phyloP scores from a whole-genome alignment of 2,329 filamentous ascomycete species.

The Colletotrichum incanum region DNA sequence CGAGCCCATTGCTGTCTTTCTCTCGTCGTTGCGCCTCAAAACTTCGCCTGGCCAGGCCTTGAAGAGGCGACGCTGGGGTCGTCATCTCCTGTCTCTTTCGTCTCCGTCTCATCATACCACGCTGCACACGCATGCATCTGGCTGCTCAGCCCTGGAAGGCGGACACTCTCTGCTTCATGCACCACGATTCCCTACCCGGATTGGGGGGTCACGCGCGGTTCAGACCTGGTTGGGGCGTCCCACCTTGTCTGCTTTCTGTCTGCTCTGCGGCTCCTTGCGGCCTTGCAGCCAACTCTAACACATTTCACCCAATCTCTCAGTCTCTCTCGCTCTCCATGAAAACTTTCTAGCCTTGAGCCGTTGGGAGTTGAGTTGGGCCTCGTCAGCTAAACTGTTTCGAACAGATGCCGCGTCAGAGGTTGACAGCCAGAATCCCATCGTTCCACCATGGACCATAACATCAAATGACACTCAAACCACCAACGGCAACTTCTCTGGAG shows the following conservation, averaged over 20 bases:
- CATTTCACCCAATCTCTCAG: conserved; percentile 17
- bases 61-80: conserved; percentile 1
- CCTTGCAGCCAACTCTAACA: conserved; percentile 7
- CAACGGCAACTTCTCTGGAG: not conserved
- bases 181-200: conserved; percentile 22
- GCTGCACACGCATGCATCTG: conserved; percentile 8
- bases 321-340: conserved; percentile 11
- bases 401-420: conserved; percentile 35
- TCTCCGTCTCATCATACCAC: conserved; percentile 22
- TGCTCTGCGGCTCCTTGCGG: conserved; percentile 32
- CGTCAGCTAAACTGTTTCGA: conserved; percentile 29
- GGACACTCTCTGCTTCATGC: conserved; percentile 34
- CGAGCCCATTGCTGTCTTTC: not conserved
- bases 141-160: conserved; percentile 31
- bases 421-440: conserved; percentile 17
- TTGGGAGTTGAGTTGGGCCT: conserved; percentile 16
- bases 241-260: conserved; percentile 36
- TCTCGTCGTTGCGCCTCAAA: conserved; percentile 1
- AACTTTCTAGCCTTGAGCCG: conserved; percentile 12
- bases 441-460: conserved; percentile 21
- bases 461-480: conserved; percentile 26
- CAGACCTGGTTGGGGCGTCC: conserved; percentile 30
- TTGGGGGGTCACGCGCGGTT: conserved; percentile 8
- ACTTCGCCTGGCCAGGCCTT: not conserved
- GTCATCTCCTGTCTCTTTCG: conserved; percentile 1